phyloP scores from a whole-genome alignment of 768 basidiomycete genomes.

The Lanmaoa pseudosensibilis region DNA sequence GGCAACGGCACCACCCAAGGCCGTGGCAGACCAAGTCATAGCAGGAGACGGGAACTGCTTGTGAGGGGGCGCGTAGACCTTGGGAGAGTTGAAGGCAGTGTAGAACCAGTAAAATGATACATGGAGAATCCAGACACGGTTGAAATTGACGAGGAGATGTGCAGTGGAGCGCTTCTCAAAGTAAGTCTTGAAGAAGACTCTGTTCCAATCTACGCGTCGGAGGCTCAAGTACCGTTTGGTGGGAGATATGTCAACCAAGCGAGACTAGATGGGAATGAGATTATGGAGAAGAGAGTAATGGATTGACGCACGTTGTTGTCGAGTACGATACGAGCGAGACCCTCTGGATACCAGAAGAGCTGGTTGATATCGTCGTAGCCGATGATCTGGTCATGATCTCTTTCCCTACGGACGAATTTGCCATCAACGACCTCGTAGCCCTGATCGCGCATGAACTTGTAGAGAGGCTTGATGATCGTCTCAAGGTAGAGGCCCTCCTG shows the following conservation, averaged over 20 bases:
- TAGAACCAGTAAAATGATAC: conserved; percentile 94
- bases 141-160: conserved; percentile 98
- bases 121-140: conserved; percentile 97
- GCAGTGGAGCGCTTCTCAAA: conserved; percentile 92
- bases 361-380: conserved; percentile 99
- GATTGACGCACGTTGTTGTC: conserved; percentile 67
- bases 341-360: conserved; percentile 99
- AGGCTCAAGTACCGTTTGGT: conserved; percentile 93
- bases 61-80: conserved; percentile 76
- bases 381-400: conserved; percentile 92
- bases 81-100: conserved; percentile 96
- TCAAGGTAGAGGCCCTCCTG: conserved; percentile 93
- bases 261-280: conserved; percentile 53
- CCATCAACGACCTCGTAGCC: conserved; percentile 95
- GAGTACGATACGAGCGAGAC: conserved; percentile 88
- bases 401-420: conserved; percentile 91
- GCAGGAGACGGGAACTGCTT: conserved; percentile 70
- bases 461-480: conserved; percentile 90
- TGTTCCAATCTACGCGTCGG: conserved; percentile 88
- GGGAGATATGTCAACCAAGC: conserved; percentile 88
- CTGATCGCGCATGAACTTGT: conserved; percentile 95
- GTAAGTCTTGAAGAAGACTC: conserved; percentile 98
- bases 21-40: conserved; percentile 95
- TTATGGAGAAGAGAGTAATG: background rate
- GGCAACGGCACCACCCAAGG: conserved; percentile 93